These are phyloP conservation scores for Rutidosis leptorrhynchoides DNA, from an alignment of 129 eudicot species.

Conservation along the genomic window DNA sequence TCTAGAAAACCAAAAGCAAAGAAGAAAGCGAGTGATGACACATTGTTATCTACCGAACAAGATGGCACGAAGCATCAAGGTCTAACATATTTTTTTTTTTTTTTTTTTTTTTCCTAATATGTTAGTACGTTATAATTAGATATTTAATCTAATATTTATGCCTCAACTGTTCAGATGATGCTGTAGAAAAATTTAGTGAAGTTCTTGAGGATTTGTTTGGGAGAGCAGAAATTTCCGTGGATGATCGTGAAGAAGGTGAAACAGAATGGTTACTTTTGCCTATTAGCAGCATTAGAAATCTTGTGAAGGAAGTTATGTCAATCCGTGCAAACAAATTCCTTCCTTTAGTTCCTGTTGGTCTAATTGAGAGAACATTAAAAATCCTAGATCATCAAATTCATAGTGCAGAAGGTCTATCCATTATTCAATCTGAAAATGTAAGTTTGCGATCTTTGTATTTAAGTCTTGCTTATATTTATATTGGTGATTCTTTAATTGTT, in stretches of 20 bases:
- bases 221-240: slow-evolving; percentile 68
- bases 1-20: slow-evolving; percentile 74
- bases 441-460: slow-evolving; percentile 33
- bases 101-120: not conserved
- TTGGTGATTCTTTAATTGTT: not conserved
- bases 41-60: slow-evolving; percentile 37
- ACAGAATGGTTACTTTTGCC: slow-evolving; percentile 75
- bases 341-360: slow-evolving; percentile 69
- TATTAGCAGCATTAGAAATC: slow-evolving; percentile 51
- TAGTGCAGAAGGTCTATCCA: slow-evolving; percentile 89
- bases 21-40: slow-evolving; percentile 58
- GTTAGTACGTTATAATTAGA: slow-evolving; percentile 12
- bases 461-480: not conserved
- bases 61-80: slow-evolving; percentile 69
- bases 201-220: slow-evolving; percentile 69
- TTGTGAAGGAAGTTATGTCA: slow-evolving; percentile 79
- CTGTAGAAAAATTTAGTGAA: slow-evolving; percentile 62
- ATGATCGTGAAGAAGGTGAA: slow-evolving; percentile 87
- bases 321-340: slow-evolving; percentile 55
- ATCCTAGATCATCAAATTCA: slow-evolving; percentile 87
- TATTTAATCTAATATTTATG: slow-evolving; percentile 19
- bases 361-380: slow-evolving; percentile 59
- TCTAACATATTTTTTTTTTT: slow-evolving; percentile 21
- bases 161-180: slow-evolving; percentile 54
- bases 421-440: slow-evolving; percentile 81